phyloP scores from a whole-genome alignment of 805 yeast genomes.

The Lipomyces orientalis region DNA sequence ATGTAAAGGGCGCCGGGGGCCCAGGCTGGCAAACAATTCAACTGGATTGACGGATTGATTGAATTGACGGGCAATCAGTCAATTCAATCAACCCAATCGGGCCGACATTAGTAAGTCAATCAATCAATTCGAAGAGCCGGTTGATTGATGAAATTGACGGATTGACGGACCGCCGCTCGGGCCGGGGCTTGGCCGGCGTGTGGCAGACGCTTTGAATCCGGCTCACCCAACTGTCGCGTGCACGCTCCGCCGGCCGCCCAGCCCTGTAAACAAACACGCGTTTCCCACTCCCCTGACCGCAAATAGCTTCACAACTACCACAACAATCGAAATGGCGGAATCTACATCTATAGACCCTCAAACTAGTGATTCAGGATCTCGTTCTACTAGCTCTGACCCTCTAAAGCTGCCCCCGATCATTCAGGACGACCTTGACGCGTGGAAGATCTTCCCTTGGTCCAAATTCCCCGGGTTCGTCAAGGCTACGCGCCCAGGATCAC shows the following conservation, averaged over 20 bases:
- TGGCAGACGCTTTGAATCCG: background rate
- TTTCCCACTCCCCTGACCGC: no score
- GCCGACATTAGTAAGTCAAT: no score
- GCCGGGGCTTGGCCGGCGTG: background rate
- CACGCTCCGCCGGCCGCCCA: conserved; percentile 1
- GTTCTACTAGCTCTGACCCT: background rate
- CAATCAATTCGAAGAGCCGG: no score
- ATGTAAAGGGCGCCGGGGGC: no score
- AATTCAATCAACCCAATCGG: no score
- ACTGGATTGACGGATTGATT: no score
- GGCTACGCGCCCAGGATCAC: background rate
- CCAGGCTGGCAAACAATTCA: no score
- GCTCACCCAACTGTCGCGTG: conserved; percentile 2
- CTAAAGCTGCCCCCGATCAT: background rate
- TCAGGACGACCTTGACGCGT: background rate
- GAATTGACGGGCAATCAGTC: no score
- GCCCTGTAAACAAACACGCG: background rate
- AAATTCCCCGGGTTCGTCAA: conserved; percentile 3
- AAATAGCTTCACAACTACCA: no score
- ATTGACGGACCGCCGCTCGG: no score
- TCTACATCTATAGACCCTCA: background rate
- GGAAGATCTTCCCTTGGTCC: background rate
- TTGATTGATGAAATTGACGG: no score
- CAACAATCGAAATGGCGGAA: background rate
- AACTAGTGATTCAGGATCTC: background rate